Evolutionary conservation across 148 eudicot species (phyloP).

Genomic region (Vaccinium myrtillus): DNA sequence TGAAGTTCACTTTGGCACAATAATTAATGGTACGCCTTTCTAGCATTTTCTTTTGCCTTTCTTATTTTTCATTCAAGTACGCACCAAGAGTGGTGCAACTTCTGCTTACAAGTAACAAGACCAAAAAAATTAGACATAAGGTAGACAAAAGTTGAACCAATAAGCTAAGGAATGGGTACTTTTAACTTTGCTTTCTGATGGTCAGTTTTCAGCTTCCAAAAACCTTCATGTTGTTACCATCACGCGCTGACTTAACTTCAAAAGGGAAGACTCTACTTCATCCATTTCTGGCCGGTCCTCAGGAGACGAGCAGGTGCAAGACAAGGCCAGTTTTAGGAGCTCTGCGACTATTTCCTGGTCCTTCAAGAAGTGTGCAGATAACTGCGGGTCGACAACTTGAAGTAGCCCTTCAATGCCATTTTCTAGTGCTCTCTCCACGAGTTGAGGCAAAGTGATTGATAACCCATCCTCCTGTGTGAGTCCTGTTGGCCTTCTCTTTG

Average conservation of each 20-base stretch:
- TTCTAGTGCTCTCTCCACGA: slow-evolving; percentile 48
- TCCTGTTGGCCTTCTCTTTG: slow-evolving; percentile 69
- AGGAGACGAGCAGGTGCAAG: slow-evolving; percentile 62
- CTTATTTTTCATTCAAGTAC: neutral
- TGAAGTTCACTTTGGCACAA: neutral
- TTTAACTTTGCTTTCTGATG: neutral
- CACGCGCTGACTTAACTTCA: slow-evolving; percentile 37
- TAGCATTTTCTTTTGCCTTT: neutral
- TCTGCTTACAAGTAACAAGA: neutral
- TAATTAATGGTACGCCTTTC: neutral
- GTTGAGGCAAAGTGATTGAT: slow-evolving; percentile 62
- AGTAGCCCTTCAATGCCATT: slow-evolving; percentile 34
- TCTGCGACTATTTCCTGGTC: slow-evolving; percentile 46
- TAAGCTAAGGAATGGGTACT: neutral
- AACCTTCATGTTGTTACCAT: slow-evolving; percentile 10
- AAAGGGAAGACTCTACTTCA: slow-evolving; percentile 49
- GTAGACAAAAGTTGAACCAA: neutral
- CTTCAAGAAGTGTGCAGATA: slow-evolving; percentile 34
- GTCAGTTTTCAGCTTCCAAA: neutral
- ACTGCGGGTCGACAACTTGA: slow-evolving; percentile 50
- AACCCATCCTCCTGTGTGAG: slow-evolving; percentile 46
- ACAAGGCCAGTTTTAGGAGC: slow-evolving; percentile 66
- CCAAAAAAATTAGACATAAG: neutral
- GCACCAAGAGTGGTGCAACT: neutral
- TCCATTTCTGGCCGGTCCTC: slow-evolving; percentile 68